These are phyloP conservation scores for Hyphodiscus hymeniophilus DNA, from an alignment of 495 filamentous ascomycete genomes.

Conservation along the genomic window DNA sequence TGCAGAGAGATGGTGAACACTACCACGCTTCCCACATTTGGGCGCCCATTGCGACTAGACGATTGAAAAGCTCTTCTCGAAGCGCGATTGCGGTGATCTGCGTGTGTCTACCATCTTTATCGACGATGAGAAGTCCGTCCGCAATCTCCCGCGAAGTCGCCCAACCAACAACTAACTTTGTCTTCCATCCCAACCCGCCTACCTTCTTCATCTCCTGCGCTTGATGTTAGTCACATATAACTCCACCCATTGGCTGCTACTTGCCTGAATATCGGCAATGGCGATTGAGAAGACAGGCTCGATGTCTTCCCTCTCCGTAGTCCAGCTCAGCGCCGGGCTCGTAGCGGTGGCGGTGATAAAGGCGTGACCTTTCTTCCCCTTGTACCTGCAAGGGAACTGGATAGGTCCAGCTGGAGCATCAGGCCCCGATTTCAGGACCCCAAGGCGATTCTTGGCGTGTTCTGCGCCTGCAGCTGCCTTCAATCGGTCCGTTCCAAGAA, in stretches of 20 bases:
- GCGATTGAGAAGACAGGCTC: conserved; percentile 46
- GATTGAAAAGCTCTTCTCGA: conserved; percentile 80
- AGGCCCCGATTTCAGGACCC: conserved; percentile 48
- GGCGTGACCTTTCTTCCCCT: conserved; percentile 63
- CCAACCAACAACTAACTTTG: conserved; percentile 79
- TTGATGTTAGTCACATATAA: background rate
- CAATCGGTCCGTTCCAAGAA: conserved; percentile 21
- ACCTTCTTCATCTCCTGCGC: conserved; percentile 63
- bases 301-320: conserved; percentile 41
- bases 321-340: conserved; percentile 51
- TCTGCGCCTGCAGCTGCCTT: conserved; percentile 42
- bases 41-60: conserved; percentile 69
- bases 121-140: conserved; percentile 66
- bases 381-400: conserved; percentile 63
- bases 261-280: conserved; percentile 35
- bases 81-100: conserved; percentile 65
- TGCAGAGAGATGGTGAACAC: too few relatives aligned
- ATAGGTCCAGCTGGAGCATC: conserved; percentile 51
- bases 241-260: background rate
- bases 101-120: conserved; percentile 42
- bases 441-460: conserved; percentile 62
- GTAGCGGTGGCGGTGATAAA: conserved; percentile 57
- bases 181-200: conserved; percentile 84
- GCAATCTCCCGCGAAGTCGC: conserved; percentile 65
- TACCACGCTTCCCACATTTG: conserved; percentile 87